A percentile compares a stretch with the other conserved stretches of the same genome.
phyloP scores from a whole-genome alignment of 208 protist genomes.

The Kentomonas sorsogonicus region DNA sequence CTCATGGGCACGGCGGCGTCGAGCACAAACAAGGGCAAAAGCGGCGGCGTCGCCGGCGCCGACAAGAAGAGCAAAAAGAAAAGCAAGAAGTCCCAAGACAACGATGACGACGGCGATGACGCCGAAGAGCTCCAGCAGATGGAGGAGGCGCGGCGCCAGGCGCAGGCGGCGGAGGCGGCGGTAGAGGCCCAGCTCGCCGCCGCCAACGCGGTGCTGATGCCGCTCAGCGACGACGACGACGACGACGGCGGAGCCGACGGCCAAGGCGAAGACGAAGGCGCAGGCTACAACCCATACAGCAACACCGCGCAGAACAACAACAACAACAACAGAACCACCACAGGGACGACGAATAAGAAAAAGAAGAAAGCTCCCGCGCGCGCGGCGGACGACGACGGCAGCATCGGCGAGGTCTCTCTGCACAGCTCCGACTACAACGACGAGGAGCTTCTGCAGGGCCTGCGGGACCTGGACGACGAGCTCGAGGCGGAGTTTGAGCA shows the following conservation, averaged over 20 bases:
- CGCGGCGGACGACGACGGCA: slow-evolving; percentile 17
- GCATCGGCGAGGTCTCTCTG: slow-evolving; percentile 25
- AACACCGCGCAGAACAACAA: no score
- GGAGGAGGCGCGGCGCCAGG: slow-evolving; percentile 15
- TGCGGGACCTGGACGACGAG: slow-evolving; percentile 34
- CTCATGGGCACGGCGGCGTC: no score
- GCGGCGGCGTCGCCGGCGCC: no score
- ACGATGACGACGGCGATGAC: background rate
- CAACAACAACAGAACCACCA: no score
- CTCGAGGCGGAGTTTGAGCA: slow-evolving; percentile 26
- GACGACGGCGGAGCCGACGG: background rate
- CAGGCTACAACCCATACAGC: slow-evolving; percentile 5
- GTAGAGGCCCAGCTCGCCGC: slow-evolving; percentile 18
- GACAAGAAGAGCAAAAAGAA: no score
- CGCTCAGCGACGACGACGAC: slow-evolving; percentile 16
- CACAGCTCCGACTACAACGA: slow-evolving; percentile 35
- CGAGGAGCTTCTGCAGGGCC: slow-evolving; percentile 29
- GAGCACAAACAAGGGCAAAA: slow-evolving; percentile 13
- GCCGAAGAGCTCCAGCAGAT: slow-evolving; percentile 12
- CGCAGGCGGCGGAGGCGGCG: slow-evolving; percentile 11
- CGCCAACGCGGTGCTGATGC: slow-evolving; percentile 14
- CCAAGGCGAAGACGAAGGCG: background rate
- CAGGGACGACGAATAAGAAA: background rate
- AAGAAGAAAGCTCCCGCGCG: background rate
- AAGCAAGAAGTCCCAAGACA: slow-evolving; percentile 3